Evolutionary conservation across 768 basidiomycete genomes (phyloP), one percentile per base, ranked within the genome.

Genomic region (Russula sp.): DNA sequence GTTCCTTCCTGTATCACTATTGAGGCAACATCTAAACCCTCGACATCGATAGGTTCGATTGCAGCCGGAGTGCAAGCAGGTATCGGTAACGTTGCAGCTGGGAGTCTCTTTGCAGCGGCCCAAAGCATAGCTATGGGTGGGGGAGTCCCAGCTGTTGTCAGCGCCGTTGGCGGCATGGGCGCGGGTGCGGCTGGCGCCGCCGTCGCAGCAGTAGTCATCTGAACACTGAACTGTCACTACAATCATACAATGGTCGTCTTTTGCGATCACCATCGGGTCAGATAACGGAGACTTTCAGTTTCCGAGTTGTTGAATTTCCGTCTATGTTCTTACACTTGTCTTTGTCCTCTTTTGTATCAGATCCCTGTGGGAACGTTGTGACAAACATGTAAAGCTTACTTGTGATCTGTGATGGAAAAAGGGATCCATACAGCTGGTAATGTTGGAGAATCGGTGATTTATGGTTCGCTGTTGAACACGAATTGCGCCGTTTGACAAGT

Each of bases 121-220:
- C 67, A 68, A 46, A 62, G 59, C 36, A 32, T 55, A 3, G 67
- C 59, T 46, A 68, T 62, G 57, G 56, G 64, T 11, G 60, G 64
- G 7, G 60, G 48, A 5, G 9, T 61, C 1, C 49, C 64, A 26
- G 38, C 38, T 0, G 30, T 22, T 26, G 8, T 66, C 14, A 50
- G 40, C 2, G 64, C 49, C 3, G 24, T 48, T 30, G 50, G 59
- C 1, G 59, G 13, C 11, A 0, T 34, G 18, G n/a, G 52, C 18
- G 26, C 16, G 24, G 36, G 34, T 24, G 34, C 9, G 0, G 46
- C 46, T 16, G 36, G 13, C 16, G 36, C 22, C 36, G 36, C 22
- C 36, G 56, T 20, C n/a, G 40, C 42, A 4, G 42, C 40, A 8
- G 26, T 20, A 0, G 1, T 46, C 13, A 26, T 56, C 9, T 40